phyloP scores from a whole-genome alignment of 2,329 filamentous ascomycete genomes.

The Pseudocercospora vitis region DNA sequence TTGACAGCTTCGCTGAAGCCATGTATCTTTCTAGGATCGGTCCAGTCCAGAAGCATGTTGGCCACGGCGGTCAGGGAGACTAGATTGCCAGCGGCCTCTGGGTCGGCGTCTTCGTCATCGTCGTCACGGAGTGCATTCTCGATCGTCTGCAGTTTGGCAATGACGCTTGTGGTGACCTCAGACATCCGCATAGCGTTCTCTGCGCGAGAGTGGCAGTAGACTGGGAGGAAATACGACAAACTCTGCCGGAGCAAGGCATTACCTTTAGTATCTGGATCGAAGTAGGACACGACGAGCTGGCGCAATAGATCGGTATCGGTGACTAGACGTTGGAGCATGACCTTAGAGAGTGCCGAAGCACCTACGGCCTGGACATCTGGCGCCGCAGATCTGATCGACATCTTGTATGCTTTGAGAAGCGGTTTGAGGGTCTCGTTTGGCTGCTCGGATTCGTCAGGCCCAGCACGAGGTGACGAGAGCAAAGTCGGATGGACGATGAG shows the following conservation, averaged over 20 bases:
- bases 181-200: conserved; percentile 84
- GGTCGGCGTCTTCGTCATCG: conserved; percentile 66
- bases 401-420: conserved; percentile 81
- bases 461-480: conserved; percentile 55
- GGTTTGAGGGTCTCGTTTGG: conserved; percentile 54
- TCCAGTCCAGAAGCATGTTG: conserved; percentile 88
- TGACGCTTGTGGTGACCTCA: conserved; percentile 67
- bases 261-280: conserved; percentile 73
- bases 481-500: conserved; percentile 83
- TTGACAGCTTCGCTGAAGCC: conserved; percentile 34
- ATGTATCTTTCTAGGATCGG: conserved; percentile 77
- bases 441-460: conserved; percentile 18
- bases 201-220: conserved; percentile 82
- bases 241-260: conserved; percentile 85
- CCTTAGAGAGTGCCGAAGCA: conserved; percentile 78
- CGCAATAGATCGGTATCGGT: conserved; percentile 73
- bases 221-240: conserved; percentile 89
- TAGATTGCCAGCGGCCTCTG: conserved; percentile 67
- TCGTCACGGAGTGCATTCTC: conserved; percentile 32
- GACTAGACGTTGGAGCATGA: conserved; percentile 78
- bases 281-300: conserved; percentile 81
- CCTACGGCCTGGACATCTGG: conserved; percentile 78
- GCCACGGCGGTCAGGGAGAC: conserved; percentile 72
- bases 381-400: conserved; percentile 71
- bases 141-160: conserved; percentile 63